Base-by-base conservation (phyloP, 495 filamentous ascomycete species). In the Podospora comata region DNA sequence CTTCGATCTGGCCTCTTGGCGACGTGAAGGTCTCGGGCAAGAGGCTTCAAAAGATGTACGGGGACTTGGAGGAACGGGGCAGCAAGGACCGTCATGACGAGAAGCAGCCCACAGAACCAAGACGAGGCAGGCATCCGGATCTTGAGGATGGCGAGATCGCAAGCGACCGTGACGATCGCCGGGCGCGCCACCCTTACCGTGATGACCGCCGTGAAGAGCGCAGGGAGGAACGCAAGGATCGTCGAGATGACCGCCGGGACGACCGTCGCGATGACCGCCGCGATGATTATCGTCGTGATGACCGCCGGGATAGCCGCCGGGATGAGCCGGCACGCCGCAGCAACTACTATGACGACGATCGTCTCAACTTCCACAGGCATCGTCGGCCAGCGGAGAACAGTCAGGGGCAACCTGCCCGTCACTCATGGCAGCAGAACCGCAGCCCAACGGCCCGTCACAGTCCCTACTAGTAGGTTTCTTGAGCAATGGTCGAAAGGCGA, bases 31-130 rank as follows among this genome's bases (percentile, higher is more conserved):
- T 79, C 5, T 72, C 79, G 0, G 80, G 80, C 19, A 69, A 71
- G 55, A 74, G 81, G 39, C 72, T 86, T 15, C 79, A 82, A 67
- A 72, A 71, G 26, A 86, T 85, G 81, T 84, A 80, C 70, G 74
- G 77, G 20, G 79, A 79, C 62, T 75, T 86, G 56, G 48, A 74
- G 19, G 69, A 73, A 18, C 74, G 75, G 64, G 74, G 78, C 20
- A 71, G 75, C 0, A 69, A 62, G n/a, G 23, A 39, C 5, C 61
- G 61, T 5, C 61, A 65, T 54, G 59, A 53, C 28, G 70, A 72
- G 6, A 19, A 56, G 39, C 69, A 68, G 58, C n/a, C 55, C n/a
- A 20, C 55, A 20, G 55, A 58, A 5, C 55, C 55, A 20, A 58
- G 55, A 23, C 55, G 55, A 20, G 64, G 67, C 13, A 72, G 53